A percentile compares a stretch with the other conserved stretches of the same genome.
Conservation (phyloP, 2,329 filamentous ascomycete species). For the Aspergillus clavatus region DNA sequence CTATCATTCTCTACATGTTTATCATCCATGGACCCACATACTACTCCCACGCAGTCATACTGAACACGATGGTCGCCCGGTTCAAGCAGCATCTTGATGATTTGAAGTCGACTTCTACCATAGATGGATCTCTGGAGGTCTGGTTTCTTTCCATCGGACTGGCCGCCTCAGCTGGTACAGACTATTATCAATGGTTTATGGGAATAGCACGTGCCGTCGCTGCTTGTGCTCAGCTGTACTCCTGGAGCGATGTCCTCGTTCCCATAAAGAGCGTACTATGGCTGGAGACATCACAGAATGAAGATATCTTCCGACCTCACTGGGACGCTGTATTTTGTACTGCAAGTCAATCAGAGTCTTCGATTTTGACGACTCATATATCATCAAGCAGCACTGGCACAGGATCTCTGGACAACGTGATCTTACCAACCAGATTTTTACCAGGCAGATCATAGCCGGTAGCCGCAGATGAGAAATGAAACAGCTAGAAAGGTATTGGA, state of each 20-base stretch:
- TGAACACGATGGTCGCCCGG: constrained; percentile 30
- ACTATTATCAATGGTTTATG: constrained; percentile 16
- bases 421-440: too few relatives aligned
- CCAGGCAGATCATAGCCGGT: too few relatives aligned
- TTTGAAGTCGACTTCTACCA: constrained; percentile 7
- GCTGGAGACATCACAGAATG: constrained; percentile 14
- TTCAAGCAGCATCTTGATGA: constrained; percentile 30
- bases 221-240: constrained; percentile 9
- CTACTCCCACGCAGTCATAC: constrained; percentile 47
- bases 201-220: constrained; percentile 8
- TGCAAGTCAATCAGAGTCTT: neutral
- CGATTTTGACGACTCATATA: too few relatives aligned
- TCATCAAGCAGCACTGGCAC: too few relatives aligned
- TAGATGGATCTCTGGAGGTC: constrained; percentile 28
- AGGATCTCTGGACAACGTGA: too few relatives aligned
- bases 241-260: constrained; percentile 8
- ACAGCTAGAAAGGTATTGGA: too few relatives aligned
- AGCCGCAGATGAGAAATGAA: too few relatives aligned
- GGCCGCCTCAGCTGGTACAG: constrained; percentile 22
- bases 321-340: constrained; percentile 15
- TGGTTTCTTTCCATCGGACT: constrained; percentile 46
- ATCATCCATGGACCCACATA: constrained; percentile 53
- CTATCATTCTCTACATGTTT: constrained; percentile 50
- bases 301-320: constrained; percentile 15
- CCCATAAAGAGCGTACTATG: constrained; percentile 18